Base-by-base conservation (phyloP, 495 filamentous ascomycete genomes). In the Xylaria longipes region DNA sequence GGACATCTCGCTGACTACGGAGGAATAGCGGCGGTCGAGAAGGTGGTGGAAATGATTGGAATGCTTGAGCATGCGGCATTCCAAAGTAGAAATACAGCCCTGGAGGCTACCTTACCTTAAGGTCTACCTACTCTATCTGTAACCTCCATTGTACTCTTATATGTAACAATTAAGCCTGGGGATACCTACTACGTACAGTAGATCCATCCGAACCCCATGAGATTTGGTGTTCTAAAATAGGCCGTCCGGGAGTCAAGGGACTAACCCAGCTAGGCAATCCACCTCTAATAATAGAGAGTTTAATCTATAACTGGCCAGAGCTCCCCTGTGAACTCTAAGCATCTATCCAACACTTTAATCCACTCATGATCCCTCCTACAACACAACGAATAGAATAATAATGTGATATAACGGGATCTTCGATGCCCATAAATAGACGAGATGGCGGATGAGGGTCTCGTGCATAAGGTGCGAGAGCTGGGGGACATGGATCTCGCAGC, bases 401-500 rank as follows among this genome's bases (percentile, higher is more conserved):
- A 72, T 63, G 65, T 68, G 70, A 62, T 29, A 45, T 5, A 14
- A 62, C 57, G 70, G 70, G 41, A 17, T 14, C 43, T 37, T 61
- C 70, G 20, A 52, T 45, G 45, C 63, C 20, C 43, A 54, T 37
- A 71, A 68, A 72, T 29, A 65, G 54, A 75, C 66, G 72, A 78
- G 75, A 93, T 93, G 92, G 89, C 90, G 79, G 82, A 89, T 72
- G 80, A 82, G 77, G 78, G 78, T 52, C 82, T 95, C 57, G 81
- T 89, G 65, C 84, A 88, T 29, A 88, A 90, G 79, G 84, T 94
- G 65, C 91, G 92, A 79, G 84, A 86, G 58, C 84, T 98, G 52
- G 94, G 92, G 67, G 96, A 97, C 81, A 86, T 98, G 58, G 95
- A 97, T 81, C 88, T 99, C 52, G 96, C 96, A 33, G 82, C 91